A percentile compares a stretch with the other conserved stretches of the same genome.
Evolutionary conservation across 345 rosid genomes (phyloP).

Genomic region (Moricandia moricandioides): DNA sequence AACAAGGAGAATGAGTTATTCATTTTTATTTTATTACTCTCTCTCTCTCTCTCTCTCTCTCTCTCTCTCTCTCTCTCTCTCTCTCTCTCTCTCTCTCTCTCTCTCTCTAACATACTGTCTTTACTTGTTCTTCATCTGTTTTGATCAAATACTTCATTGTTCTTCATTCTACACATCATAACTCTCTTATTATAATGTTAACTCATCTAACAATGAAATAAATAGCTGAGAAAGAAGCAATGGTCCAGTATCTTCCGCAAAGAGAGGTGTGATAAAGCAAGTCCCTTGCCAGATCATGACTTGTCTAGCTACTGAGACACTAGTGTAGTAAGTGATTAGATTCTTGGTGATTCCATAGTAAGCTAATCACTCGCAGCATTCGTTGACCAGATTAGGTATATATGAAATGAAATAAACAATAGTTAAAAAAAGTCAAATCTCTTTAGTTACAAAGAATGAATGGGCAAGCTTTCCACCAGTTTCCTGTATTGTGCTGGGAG

Average conservation of each 20-base stretch:
- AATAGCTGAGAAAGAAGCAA: constrained; percentile 70
- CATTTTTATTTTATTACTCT: too few species aligned
- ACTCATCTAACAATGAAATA: constrained; percentile 56
- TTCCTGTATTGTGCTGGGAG: constrained; percentile 67
- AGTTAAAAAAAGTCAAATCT: not conserved
- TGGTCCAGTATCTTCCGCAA: constrained; percentile 91
- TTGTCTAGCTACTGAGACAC: constrained; percentile 33
- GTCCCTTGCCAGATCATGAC: not conserved
- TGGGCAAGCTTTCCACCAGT: constrained; percentile 89
- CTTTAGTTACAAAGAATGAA: constrained; percentile 60
- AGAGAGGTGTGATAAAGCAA: not conserved
- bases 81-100: too few species aligned
- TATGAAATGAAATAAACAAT: not conserved
- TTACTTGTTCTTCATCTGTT: too few species aligned
- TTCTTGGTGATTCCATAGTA: constrained; percentile 79
- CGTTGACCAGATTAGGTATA: constrained; percentile 31
- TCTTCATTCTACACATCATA: too few species aligned
- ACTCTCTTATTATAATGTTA: too few species aligned
- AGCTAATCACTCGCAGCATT: constrained; percentile 84
- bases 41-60: too few species aligned
- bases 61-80: too few species aligned
- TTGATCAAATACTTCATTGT: too few species aligned
- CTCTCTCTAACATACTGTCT: too few species aligned
- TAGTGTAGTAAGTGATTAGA: constrained; percentile 74
- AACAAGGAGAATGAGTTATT: too few species aligned